Base-by-base conservation (phyloP, 495 filamentous ascomycete genomes). In the Aspergillus nanangensis region DNA sequence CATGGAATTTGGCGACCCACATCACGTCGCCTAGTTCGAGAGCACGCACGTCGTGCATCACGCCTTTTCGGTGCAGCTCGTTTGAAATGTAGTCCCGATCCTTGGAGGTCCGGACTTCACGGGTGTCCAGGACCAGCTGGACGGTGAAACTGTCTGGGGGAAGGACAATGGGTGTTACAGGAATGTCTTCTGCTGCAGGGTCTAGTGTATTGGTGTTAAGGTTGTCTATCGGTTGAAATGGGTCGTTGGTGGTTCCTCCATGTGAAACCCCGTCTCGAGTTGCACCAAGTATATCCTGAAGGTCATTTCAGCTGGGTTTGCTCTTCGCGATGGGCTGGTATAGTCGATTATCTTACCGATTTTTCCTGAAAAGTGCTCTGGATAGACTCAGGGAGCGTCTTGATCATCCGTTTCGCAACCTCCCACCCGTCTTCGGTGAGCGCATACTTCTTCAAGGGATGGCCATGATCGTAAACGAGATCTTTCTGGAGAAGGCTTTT, bases 361-460 rank as follows among this genome's bases (percentile, higher is more conserved):
- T 51, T 43, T 25, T 33, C 41, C 15, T 46, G 41, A 39, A 56
- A 62, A 18, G 17, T 53, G 19, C 50, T 58, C 37, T 61, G 55
- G 8, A 47, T 31, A 15, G 49, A 47, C 14, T 54, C 55, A 18
- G 62, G 61, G 0, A 61, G 41, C 11, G 74, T 78, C 45, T 74
- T 76, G 38, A 76, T 74, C 17, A 91, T 83, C 19, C 82, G 72
- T 47, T 74, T 82, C 10, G 83, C 88, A 33, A 90, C 81, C 33
- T 89, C 84, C 80, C 84, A 87, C 2, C 88, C 88, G 43, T 86
- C 84, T 22, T 91, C 88, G 0, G 86, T 88, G 13, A 94, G 71
- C 3, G 66, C 62, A 61, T 89, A 94, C 51, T 76, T 83, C 40
- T 80, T 71, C 11, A 81, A 61, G 1, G 88, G 88, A 21, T 83